Conservation (phyloP, 164 flowering plant genomes). For the Vitis riparia region DNA sequence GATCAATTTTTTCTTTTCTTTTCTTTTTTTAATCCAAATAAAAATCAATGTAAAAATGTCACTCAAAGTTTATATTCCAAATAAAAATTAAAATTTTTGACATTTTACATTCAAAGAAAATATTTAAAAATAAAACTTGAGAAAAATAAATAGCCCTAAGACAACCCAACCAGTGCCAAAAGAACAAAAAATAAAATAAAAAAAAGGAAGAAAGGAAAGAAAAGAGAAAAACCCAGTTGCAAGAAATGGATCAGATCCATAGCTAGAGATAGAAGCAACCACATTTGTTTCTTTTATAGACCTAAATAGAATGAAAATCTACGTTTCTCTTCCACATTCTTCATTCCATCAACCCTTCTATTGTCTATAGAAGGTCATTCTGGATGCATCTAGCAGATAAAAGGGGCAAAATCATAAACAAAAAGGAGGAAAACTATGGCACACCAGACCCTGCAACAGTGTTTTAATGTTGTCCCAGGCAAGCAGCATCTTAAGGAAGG, state of each 20-base stretch:
- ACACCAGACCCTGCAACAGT: neutral
- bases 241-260: conserved; percentile 19
- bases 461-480: neutral
- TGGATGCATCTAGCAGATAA: neutral
- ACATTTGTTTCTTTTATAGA: conserved; percentile 1
- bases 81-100: no score
- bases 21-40: no score
- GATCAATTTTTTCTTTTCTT: no score
- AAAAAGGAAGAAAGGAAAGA: no score
- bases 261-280: conserved; percentile 10
- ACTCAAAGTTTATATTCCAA: no score
- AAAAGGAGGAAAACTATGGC: neutral
- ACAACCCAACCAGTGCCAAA: no score
- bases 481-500: no score
- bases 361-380: neutral
- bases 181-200: no score
- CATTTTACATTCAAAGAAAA: no score
- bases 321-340: neutral
- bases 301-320: neutral
- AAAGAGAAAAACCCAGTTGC: conserved; percentile 5
- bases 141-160: no score
- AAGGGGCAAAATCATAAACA: neutral
- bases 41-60: no score
- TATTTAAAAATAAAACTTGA: no score
- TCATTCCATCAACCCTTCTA: neutral